Evolutionary conservation across 1,284 basidiomycete species (phyloP).

Genomic region (Cryptococcus amylolentus): DNA sequence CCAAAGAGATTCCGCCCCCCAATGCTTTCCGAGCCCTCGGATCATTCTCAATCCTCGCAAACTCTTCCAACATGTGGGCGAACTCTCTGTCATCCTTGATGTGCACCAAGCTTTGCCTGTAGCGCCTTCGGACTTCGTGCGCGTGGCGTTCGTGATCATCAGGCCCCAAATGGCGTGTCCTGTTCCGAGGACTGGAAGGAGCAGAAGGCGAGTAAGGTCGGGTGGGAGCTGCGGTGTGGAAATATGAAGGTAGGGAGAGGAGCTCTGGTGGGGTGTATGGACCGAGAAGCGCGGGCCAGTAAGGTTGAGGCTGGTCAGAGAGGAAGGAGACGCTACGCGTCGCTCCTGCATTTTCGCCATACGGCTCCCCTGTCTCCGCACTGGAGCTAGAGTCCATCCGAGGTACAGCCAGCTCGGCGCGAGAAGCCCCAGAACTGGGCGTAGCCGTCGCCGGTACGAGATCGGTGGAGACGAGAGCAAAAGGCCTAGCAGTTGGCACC

Average conservation of each 20-base stretch:
- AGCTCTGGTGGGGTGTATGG: slow-evolving; percentile 9
- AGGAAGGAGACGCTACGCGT: no score
- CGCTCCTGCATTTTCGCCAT: background rate
- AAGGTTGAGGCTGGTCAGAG: background rate
- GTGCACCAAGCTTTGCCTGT: slow-evolving; percentile 27
- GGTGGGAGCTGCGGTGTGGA: background rate
- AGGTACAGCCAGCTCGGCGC: no score
- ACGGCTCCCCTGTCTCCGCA: slow-evolving; percentile 2
- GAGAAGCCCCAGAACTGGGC: background rate
- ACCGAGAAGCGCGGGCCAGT: slow-evolving; percentile 7
- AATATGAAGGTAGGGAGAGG: background rate
- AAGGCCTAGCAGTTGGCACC: background rate
- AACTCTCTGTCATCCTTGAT: slow-evolving; percentile 32
- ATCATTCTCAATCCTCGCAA: slow-evolving; percentile 17
- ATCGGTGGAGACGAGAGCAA: background rate
- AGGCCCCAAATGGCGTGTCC: background rate
- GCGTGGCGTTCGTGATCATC: slow-evolving; percentile 5
- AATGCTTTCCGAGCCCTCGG: slow-evolving; percentile 3
- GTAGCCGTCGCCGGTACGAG: background rate
- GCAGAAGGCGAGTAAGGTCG: slow-evolving; percentile 1
- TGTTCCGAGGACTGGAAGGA: background rate
- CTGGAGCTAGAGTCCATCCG: background rate
- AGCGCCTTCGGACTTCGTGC: slow-evolving; percentile 15
- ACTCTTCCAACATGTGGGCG: slow-evolving; percentile 22
- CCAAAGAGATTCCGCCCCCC: slow-evolving; percentile 4